A percentile compares a stretch with the other conserved stretches of the same genome.
These are phyloP conservation scores for Plasmodium knowlesi DNA, from an alignment of 169 alveolate genomes.

Conservation along the genomic window DNA sequence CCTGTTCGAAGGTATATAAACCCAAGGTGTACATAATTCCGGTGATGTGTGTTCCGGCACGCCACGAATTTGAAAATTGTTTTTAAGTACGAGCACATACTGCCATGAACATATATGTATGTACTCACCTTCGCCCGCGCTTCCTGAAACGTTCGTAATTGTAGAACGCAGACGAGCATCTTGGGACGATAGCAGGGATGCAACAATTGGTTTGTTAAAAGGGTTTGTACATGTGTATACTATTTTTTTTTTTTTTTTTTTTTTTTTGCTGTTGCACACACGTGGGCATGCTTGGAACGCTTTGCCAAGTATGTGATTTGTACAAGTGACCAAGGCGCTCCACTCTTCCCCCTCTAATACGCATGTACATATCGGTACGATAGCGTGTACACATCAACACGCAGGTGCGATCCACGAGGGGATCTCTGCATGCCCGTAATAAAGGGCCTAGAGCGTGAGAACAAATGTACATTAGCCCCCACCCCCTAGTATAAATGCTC, in stretches of 20 bases:
- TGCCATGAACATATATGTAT: background rate
- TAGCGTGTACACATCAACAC: background rate
- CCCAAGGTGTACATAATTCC: background rate
- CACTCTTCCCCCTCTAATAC: background rate
- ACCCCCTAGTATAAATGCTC: background rate
- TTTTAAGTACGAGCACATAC: background rate
- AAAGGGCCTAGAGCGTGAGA: background rate
- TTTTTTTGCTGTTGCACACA: background rate
- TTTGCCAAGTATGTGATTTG: background rate
- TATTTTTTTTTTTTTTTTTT: background rate
- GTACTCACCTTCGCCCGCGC: background rate
- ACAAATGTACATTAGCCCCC: background rate
- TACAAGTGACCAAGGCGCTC: background rate
- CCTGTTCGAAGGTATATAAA: conserved; percentile 4
- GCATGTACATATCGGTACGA: background rate
- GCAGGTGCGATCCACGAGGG: background rate
- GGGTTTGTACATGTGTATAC: background rate
- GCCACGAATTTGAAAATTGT: conserved; percentile 14
- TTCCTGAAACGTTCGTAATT: background rate
- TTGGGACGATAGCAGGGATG: background rate
- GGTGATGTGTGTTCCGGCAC: background rate
- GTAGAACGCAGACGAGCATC: background rate
- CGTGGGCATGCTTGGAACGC: background rate
- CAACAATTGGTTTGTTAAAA: background rate
- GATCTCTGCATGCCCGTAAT: background rate